phyloP scores from a whole-genome alignment of 2,329 filamentous ascomycete genomes.

The Arthrobotrys conoides region DNA sequence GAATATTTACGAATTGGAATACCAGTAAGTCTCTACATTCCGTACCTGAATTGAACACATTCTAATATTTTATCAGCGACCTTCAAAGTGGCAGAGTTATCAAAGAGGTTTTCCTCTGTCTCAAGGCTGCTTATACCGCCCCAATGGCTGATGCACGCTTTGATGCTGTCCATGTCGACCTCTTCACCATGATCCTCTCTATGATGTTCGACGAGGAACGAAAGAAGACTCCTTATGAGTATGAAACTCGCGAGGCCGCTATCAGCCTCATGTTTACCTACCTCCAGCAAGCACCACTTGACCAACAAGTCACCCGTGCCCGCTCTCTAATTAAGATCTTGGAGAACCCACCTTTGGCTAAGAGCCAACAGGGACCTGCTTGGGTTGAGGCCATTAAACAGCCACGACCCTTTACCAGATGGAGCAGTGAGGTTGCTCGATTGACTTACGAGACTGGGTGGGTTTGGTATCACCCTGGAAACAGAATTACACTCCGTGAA shows the following conservation, averaged over 20 bases:
- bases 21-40: conserved; percentile 76
- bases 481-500: conserved; percentile 50
- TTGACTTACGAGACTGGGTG: conserved; percentile 56
- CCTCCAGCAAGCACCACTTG: conserved; percentile 73
- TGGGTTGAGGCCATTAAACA: conserved; percentile 50
- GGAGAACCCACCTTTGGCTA: conserved; percentile 30
- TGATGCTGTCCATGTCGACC: conserved; percentile 80
- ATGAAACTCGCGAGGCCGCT: conserved; percentile 90
- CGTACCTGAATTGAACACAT: conserved; percentile 64
- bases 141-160: conserved; percentile 86
- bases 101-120: conserved; percentile 90
- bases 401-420: conserved; percentile 47
- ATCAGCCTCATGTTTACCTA: conserved; percentile 82
- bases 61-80: conserved; percentile 76
- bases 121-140: conserved; percentile 95
- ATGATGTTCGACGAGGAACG: conserved; percentile 95
- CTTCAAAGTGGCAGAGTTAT: conserved; percentile 88
- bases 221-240: conserved; percentile 96
- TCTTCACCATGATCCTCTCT: conserved; percentile 87
- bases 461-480: conserved; percentile 59
- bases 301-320: conserved; percentile 38
- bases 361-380: conserved; percentile 24
- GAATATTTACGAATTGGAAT: conserved; percentile 83
- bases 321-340: conserved; percentile 41
- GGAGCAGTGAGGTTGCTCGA: conserved; percentile 45